A percentile compares a stretch with the other conserved stretches of the same genome.
phyloP scores from a whole-genome alignment of 225 moss, liverwort and hornwort genomes.

The Climacium dendroides region DNA sequence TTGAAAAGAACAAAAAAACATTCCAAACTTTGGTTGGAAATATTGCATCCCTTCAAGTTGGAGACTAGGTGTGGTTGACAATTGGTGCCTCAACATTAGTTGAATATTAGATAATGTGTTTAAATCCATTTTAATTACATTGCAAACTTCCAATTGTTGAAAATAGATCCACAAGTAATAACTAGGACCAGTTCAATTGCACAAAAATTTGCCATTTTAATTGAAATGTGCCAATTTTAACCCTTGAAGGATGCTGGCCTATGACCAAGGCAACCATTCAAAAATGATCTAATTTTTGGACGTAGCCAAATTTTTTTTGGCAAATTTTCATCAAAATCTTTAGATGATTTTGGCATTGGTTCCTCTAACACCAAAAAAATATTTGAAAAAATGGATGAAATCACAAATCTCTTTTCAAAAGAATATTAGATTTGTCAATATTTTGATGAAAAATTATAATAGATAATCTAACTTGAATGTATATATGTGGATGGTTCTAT shows the following conservation, averaged over 20 bases:
- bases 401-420: neutral
- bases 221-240: neutral
- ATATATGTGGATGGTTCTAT: neutral
- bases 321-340: neutral
- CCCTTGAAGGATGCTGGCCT: rapidly evolving
- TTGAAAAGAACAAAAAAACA: too few relatives aligned
- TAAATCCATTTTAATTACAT: neutral
- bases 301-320: neutral
- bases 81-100: too few relatives aligned
- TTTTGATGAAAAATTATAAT: neutral
- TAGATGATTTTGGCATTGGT: neutral
- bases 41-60: too few relatives aligned
- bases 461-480: neutral
- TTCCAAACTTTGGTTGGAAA: too few relatives aligned
- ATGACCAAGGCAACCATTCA: neutral
- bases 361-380: neutral
- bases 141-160: neutral
- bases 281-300: neutral
- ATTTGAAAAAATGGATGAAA: neutral
- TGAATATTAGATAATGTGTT: neutral
- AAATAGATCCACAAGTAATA: neutral
- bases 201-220: too few relatives aligned
- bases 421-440: neutral
- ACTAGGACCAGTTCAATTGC: too few relatives aligned
- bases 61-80: too few relatives aligned